These are phyloP conservation scores for Aaosphaeria pasadenensis DNA, from an alignment of 2,329 filamentous ascomycete species.

Conservation along the genomic window DNA sequence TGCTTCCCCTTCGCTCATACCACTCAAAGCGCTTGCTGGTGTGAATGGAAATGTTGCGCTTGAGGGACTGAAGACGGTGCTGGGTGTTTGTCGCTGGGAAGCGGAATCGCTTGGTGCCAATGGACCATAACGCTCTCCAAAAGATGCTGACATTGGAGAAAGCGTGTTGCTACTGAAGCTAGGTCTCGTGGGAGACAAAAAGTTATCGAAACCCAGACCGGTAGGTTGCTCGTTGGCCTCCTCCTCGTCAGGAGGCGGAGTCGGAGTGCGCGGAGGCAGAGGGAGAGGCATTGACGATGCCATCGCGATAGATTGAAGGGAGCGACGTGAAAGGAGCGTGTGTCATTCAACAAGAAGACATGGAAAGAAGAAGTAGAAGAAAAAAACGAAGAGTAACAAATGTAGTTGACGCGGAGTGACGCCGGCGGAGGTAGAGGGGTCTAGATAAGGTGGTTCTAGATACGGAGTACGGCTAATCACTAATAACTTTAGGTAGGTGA, in stretches of 20 bases:
- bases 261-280: conserved; percentile 61
- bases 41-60: conserved; percentile 34
- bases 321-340: conserved; percentile 15
- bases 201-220: conserved; percentile 32
- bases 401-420: too few species aligned
- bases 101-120: conserved; percentile 33
- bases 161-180: conserved; percentile 32
- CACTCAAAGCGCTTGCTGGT: conserved; percentile 25
- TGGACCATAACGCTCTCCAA: conserved; percentile 33
- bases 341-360: conserved; percentile 5
- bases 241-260: conserved; percentile 59
- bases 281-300: conserved; percentile 58
- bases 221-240: conserved; percentile 17
- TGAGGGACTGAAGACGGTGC: conserved; percentile 27
- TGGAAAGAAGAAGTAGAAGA: not conserved
- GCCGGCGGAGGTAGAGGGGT: too few species aligned
- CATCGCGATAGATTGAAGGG: conserved; percentile 44
- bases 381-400: too few species aligned
- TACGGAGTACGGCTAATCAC: too few species aligned
- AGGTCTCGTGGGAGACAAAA: conserved; percentile 20
- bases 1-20: conserved; percentile 24
- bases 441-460: too few species aligned
- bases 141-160: conserved; percentile 39
- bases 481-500: too few species aligned
- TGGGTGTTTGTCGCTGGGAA: conserved; percentile 31